phyloP scores from a whole-genome alignment of 2,329 filamentous ascomycete species.

The Hymenoscyphus salicellus region DNA sequence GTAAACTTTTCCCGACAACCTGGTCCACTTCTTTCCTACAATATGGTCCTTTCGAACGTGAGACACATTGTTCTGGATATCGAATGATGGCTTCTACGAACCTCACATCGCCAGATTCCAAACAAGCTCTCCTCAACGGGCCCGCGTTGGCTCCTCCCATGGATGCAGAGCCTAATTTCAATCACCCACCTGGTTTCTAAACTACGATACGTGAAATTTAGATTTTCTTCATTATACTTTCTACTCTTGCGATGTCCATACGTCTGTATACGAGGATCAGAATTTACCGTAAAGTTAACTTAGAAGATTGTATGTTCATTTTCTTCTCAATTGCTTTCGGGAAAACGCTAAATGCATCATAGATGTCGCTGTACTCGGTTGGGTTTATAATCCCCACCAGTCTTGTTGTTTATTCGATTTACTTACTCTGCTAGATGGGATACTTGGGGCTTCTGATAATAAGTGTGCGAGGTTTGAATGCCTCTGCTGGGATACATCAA shows the following conservation, averaged over 20 bases:
- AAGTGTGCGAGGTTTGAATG: not conserved
- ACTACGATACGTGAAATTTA: not conserved
- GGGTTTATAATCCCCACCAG: not conserved
- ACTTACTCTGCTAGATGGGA: not conserved
- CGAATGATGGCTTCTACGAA: not conserved
- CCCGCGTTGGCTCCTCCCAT: not conserved
- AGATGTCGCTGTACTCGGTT: not conserved
- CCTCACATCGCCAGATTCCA: not conserved
- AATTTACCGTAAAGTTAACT: not conserved
- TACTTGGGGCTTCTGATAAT: not conserved
- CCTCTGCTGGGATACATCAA: not conserved
- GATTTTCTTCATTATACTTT: not conserved
- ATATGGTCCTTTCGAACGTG: not conserved
- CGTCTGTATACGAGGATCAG: not conserved
- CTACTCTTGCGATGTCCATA: not conserved
- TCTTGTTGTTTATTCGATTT: no score
- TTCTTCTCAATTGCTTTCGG: not conserved
- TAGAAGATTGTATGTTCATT: conserved; percentile 2
- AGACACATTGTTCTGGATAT: not conserved
- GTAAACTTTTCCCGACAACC: not conserved
- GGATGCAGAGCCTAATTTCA: not conserved
- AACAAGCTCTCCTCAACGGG: not conserved
- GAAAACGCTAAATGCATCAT: no score
- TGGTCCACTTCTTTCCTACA: not conserved
- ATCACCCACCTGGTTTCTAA: not conserved